Evolutionary conservation across 1,139 yeast species (phyloP), one percentile per base, ranked within the genome.

Genomic region (Yamadazyma buinensis): DNA sequence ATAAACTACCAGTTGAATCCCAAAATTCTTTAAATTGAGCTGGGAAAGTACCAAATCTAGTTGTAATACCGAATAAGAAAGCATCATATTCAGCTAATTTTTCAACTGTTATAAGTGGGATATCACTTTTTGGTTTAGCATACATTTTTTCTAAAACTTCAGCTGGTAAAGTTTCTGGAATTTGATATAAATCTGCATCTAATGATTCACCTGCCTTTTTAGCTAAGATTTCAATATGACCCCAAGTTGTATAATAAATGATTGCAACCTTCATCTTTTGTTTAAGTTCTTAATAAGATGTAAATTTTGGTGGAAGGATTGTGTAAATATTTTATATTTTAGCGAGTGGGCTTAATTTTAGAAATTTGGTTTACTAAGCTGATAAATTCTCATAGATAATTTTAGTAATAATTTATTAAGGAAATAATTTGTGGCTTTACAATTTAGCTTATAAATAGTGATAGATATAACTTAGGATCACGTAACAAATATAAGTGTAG

Each of bases 201-300:
- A 53, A 45, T 23, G 73, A 75, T 9, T 65, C 44, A 44, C 78
- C 77, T 29, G 55, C 52, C 27, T 61, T 55, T 41, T 61, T 54
- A 28, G 79, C 83, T 56, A 80, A 52, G 28, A 58, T 52, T 39
- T 67, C 64, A 41, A 78, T 59, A 54, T 81, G 88, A 36, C 84
- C 84, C 55, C 77, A 80, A 29, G 77, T 64, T 30, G 86, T 77
- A 59, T 79, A 80, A 48, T 72, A 64, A 40, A 80, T 49, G 38
- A 81, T 72, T 13, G 73, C 74, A 23, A 65, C 52, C 55, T 66
- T 67, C 39, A 36, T 36, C 3, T 11, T 23, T 17, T 17, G 19
- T 17, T 17, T 5, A 17, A 17, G 19, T 17, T 22, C 24, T 8
- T 6, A 22, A 22, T 5, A 17, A 17, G 19, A 5, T 17, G 19